phyloP scores from a whole-genome alignment of 768 basidiomycete species.

The Amanita thiersii region DNA sequence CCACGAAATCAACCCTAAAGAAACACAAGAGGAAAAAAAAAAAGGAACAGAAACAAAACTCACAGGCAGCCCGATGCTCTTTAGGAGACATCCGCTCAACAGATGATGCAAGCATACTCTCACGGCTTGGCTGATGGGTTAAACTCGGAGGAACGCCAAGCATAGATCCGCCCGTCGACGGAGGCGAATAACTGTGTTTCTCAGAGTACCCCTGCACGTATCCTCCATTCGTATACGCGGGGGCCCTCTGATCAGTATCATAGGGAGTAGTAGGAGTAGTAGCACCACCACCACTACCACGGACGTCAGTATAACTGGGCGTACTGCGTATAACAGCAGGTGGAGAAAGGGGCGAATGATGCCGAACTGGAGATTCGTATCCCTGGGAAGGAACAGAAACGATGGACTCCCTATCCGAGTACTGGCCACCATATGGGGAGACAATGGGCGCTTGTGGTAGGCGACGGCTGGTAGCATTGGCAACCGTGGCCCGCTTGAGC shows the following conservation, averaged over 20 bases:
- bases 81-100: background rate
- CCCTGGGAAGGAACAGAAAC: constrained; percentile 3
- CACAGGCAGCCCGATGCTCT: constrained; percentile 5
- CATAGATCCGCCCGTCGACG: background rate
- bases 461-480: constrained; percentile 11
- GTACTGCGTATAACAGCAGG: background rate
- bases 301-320: background rate
- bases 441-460: constrained; percentile 16
- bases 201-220: background rate
- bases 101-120: background rate
- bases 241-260: background rate
- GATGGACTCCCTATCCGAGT: constrained; percentile 8
- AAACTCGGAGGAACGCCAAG: background rate
- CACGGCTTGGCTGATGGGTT: constrained; percentile 2
- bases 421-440: constrained; percentile 17
- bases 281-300: no score
- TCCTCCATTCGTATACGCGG: constrained; percentile 5
- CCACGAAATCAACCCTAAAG: no score
- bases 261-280: background rate
- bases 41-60: background rate
- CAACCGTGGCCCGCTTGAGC: constrained; percentile 12
- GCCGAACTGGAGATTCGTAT: background rate
- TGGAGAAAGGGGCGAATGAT: background rate
- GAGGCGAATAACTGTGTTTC: background rate
- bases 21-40: no score